Conservation (phyloP, 768 basidiomycete species). For the Pseudohyphozyma bogoriensis region DNA sequence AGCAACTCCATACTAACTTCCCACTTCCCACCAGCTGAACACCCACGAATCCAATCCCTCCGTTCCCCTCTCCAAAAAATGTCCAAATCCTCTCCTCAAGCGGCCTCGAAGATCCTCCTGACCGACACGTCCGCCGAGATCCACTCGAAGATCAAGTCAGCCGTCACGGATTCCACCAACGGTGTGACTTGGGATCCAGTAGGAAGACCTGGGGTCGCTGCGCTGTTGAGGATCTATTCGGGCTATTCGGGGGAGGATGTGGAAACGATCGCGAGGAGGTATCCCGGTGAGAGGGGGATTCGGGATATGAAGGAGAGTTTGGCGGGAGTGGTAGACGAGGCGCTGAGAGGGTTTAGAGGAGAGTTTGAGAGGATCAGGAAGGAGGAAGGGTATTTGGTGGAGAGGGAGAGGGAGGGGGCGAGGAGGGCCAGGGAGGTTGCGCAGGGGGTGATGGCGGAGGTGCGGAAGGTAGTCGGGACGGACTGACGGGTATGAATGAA, state of each 20-base stretch:
- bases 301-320: constrained; percentile 69
- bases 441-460: constrained; percentile 53
- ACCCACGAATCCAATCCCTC: constrained; percentile 73
- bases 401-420: constrained; percentile 57
- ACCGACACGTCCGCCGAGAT: constrained; percentile 62
- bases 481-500: not conserved
- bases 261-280: constrained; percentile 16
- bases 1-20: not conserved
- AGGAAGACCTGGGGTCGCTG: constrained; percentile 70
- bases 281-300: constrained; percentile 44
- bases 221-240: constrained; percentile 66
- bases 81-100: constrained; percentile 82
- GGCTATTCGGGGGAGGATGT: constrained; percentile 54
- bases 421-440: constrained; percentile 55
- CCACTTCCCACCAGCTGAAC: constrained; percentile 50
- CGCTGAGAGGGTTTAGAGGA: constrained; percentile 55
- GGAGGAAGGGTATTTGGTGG: constrained; percentile 53
- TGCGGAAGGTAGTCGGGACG: constrained; percentile 59
- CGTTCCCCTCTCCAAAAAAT: constrained; percentile 79
- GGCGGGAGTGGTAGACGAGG: constrained; percentile 58
- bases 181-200: constrained; percentile 72
- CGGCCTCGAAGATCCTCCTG: constrained; percentile 70
- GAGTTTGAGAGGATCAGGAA: constrained; percentile 57
- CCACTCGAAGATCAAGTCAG: constrained; percentile 57
- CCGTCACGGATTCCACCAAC: constrained; percentile 71